Conservation (phyloP, 805 yeast species). For the Maudiozyma bulderi region DNA sequence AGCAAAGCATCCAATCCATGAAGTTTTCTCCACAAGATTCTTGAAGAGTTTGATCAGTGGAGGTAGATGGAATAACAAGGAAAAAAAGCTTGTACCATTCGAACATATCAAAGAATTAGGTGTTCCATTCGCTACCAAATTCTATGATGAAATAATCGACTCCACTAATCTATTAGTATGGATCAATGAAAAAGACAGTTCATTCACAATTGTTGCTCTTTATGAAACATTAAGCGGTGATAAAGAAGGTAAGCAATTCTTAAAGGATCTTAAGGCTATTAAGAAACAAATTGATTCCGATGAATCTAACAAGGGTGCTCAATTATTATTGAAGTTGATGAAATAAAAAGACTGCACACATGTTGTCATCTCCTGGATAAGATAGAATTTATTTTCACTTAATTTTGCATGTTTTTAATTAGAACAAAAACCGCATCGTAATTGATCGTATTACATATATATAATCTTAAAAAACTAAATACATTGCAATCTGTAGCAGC, state of each 20-base stretch:
- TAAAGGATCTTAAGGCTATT: slow-evolving; percentile 43
- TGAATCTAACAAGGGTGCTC: slow-evolving; percentile 57
- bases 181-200: slow-evolving; percentile 59
- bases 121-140: slow-evolving; percentile 45
- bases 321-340: slow-evolving; percentile 35
- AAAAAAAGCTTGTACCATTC: slow-evolving; percentile 38
- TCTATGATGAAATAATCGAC: slow-evolving; percentile 45
- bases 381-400: neutral
- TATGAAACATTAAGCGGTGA: slow-evolving; percentile 51
- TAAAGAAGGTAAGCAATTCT: slow-evolving; percentile 38
- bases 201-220: slow-evolving; percentile 76
- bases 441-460: neutral
- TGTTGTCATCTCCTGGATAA: neutral
- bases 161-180: slow-evolving; percentile 47
- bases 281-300: slow-evolving; percentile 35
- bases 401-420: neutral
- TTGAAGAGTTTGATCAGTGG: slow-evolving; percentile 73
- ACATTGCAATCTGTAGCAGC: too few relatives aligned
- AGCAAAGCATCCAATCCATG: slow-evolving; percentile 57
- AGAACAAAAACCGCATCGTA: neutral
- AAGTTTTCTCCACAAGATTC: slow-evolving; percentile 66
- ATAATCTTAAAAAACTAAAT: too few relatives aligned
- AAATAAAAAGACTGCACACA: slow-evolving; percentile 5
- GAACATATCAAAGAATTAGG: slow-evolving; percentile 43
- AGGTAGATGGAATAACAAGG: slow-evolving; percentile 69